phyloP scores from a whole-genome alignment of 2,329 filamentous ascomycete genomes.

The Magnaporthiopsis incrustans region DNA sequence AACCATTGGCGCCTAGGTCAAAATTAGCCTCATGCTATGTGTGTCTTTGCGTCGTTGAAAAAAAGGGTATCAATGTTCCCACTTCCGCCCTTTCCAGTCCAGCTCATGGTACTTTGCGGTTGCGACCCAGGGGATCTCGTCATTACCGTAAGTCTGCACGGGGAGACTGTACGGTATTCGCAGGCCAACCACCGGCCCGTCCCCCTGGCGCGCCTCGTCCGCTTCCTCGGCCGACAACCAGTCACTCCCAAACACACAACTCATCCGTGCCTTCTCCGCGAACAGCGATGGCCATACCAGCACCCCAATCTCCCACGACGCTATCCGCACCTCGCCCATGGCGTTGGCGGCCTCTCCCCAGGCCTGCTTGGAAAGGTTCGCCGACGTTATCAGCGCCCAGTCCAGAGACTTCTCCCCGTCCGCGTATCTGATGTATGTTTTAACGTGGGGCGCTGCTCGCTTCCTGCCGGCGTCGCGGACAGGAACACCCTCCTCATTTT shows the following conservation, averaged over 20 bases:
- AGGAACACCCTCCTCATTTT: conserved; percentile 15
- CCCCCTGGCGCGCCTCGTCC: conserved; percentile 13
- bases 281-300: conserved; percentile 67
- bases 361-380: conserved; percentile 83
- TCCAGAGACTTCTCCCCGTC: conserved; percentile 48
- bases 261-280: conserved; percentile 47
- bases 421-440: conserved; percentile 69
- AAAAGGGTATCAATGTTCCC: conserved; percentile 18
- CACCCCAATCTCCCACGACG: conserved; percentile 79
- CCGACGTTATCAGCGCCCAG: conserved; percentile 83
- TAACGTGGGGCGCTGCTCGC: conserved; percentile 77
- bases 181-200: conserved; percentile 49
- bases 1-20: neutral
- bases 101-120: conserved; percentile 49
- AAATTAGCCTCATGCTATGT: neutral
- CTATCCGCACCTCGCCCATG: conserved; percentile 57
- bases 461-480: conserved; percentile 49
- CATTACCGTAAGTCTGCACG: conserved; percentile 52
- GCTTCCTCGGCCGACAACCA: conserved; percentile 26
- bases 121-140: conserved; percentile 72
- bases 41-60: neutral
- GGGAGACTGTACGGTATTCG: conserved; percentile 81
- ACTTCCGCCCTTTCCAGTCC: conserved; percentile 48
- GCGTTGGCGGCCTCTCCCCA: conserved; percentile 63
- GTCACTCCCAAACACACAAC: conserved; percentile 60